These are phyloP conservation scores for Alternaria gansuensis DNA, from an alignment of 2,329 filamentous ascomycete species.

Conservation along the genomic window DNA sequence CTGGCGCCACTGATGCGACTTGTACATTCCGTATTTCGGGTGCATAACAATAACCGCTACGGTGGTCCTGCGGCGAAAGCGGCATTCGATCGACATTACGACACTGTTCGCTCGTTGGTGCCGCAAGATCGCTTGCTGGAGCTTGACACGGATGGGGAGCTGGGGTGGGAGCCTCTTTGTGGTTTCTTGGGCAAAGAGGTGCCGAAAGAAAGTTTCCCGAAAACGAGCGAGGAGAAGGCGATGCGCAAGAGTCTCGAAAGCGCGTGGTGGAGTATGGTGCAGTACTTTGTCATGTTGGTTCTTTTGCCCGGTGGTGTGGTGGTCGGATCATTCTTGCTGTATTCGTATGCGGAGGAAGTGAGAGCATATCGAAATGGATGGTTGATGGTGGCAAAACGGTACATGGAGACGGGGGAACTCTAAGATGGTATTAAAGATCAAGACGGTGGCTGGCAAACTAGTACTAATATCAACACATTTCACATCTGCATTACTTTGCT, in stretches of 20 bases:
- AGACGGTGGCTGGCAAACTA: background rate
- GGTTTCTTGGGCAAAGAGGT: conserved; percentile 37
- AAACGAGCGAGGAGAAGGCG: conserved; percentile 31
- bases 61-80: conserved; percentile 30
- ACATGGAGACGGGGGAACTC: conserved; percentile 20
- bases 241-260: conserved; percentile 32
- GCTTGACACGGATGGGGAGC: conserved; percentile 30
- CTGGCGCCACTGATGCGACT: conserved; percentile 38
- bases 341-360: conserved; percentile 22
- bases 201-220: conserved; percentile 34
- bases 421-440: background rate
- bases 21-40: conserved; percentile 35
- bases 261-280: conserved; percentile 36
- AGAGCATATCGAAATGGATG: conserved; percentile 21
- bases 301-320: conserved; percentile 25
- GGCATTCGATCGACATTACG: conserved; percentile 41
- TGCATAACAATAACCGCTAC: conserved; percentile 38
- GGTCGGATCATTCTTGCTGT: conserved; percentile 17
- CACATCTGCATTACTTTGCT: background rate
- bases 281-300: conserved; percentile 33
- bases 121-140: conserved; percentile 36
- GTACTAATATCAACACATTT: background rate
- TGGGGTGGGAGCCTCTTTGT: conserved; percentile 43
- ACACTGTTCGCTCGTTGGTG: conserved; percentile 35
- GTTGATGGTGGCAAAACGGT: conserved; percentile 24